A percentile compares a stretch with the other conserved stretches of the same genome.
Conservation (phyloP, 306 rosid genomes). For the Potentilla sterilis region DNA sequence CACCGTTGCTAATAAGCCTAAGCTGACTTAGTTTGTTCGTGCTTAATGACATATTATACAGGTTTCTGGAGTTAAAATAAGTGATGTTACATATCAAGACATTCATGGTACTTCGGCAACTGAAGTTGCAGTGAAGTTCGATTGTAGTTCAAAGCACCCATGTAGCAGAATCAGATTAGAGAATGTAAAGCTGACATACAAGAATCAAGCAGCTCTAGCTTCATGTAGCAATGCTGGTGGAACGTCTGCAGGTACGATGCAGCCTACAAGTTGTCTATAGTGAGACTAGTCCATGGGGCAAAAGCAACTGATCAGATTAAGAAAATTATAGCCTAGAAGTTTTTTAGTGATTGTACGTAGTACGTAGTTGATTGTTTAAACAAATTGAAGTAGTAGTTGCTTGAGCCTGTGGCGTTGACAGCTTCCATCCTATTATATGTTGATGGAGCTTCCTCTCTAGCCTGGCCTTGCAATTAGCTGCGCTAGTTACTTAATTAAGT, state of each 20-base stretch:
- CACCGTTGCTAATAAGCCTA: not conserved
- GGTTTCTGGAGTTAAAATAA: slow-evolving; percentile 33
- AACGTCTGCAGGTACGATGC: slow-evolving; percentile 27
- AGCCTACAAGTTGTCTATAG: slow-evolving; percentile 33
- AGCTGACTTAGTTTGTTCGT: not conserved
- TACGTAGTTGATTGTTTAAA: not conserved
- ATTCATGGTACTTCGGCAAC: slow-evolving; percentile 39
- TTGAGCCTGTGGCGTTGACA: slow-evolving; percentile 13
- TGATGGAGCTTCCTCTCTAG: not conserved
- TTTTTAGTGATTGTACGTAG: not conserved
- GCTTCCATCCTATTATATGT: not conserved
- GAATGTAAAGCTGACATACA: slow-evolving; percentile 29
- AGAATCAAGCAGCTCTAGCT: slow-evolving; percentile 21
- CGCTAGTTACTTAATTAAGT: not conserved
- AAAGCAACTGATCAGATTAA: not conserved
- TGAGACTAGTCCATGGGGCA: not conserved
- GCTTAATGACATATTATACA: not conserved
- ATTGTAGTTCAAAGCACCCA: slow-evolving; percentile 31
- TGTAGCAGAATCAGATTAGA: slow-evolving; percentile 27
- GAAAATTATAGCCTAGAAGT: not conserved
- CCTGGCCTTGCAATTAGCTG: not conserved
- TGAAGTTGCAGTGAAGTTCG: slow-evolving; percentile 31
- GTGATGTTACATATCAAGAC: slow-evolving; percentile 25
- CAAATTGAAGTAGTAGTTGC: not conserved
- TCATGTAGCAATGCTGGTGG: slow-evolving; percentile 31